Percentiles rank a stretch among this genome's conserved stretches.
Evolutionary conservation across 1,284 basidiomycete species (phyloP).

Genomic region (Bondarzewia mesenterica): DNA sequence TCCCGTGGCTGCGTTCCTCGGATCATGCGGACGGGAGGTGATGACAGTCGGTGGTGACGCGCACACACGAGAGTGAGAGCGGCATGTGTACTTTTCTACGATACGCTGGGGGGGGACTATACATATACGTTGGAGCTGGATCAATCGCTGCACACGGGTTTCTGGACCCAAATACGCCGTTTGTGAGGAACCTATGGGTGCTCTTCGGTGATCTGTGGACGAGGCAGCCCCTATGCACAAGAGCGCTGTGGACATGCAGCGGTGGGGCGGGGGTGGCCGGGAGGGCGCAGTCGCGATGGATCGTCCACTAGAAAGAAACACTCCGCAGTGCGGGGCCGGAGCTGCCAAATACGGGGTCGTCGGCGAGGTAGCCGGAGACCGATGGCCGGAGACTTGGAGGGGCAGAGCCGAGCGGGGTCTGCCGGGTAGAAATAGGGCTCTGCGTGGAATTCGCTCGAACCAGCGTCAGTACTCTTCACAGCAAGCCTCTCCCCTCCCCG

Average conservation of each 20-base stretch:
- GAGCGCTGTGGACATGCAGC: no score
- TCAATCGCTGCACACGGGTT: no score
- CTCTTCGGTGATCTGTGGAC: no score
- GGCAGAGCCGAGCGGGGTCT: neutral
- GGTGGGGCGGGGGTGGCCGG: no score
- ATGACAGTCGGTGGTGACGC: neutral
- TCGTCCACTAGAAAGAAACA: neutral
- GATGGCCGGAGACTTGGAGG: no score
- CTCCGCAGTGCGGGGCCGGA: neutral
- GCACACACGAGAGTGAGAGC: neutral
- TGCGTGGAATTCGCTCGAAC: neutral
- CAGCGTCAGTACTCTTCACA: neutral
- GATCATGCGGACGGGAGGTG: neutral
- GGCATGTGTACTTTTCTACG: neutral
- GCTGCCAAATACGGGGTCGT: no score
- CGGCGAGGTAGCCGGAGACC: neutral
- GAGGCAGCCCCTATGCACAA: no score
- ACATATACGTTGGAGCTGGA: no score
- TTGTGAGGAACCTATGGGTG: no score
- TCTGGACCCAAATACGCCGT: no score
- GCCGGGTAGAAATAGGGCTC: neutral
- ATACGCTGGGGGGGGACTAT: no score
- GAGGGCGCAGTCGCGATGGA: no score
- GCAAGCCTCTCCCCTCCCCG: neutral
- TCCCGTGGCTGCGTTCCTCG: neutral